Base-by-base conservation (phyloP, 306 rosid species). In the Cicer yamashitae region DNA sequence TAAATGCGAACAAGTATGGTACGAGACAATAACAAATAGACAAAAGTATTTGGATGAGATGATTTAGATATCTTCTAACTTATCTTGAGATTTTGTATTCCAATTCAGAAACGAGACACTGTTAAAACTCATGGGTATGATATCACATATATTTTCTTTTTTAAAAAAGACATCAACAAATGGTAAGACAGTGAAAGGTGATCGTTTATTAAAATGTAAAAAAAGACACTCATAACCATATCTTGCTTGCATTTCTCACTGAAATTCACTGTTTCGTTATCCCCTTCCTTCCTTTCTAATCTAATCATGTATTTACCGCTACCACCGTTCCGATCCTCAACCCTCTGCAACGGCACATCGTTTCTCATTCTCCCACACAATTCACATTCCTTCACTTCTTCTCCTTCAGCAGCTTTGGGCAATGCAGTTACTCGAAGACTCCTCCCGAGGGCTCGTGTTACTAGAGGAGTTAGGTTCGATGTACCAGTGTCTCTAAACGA, bases 401-500 rank as follows among this genome's bases (percentile, higher is more conserved):
- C 73, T 13, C 50, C 52, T 10, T 61, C 69, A 11, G 34, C 75
- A 0, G 1, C 63, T 4, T 58, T 47, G 63, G 25, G 18, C 17
- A 13, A 8, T 1, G 43, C 53, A 45, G 45, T 38, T 30, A 7
- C 10, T 37, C 58, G 69, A 46, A 47, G 34, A 13, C 5, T 60
- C 13, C 67, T 53, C 47, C 25, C 12, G 5, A 73, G 59, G 17
- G 43, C 52, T 40, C 51, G 75, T 57, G 70, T 68, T 30, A 10
- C 67, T 7, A 82, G 81, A 45, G 86, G 80, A 71, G 82, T 77
- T 58, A 82, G 52, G 68, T 66, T 73, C 25, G 82, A 87, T 45
- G 88, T 78, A 0, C 81, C 88, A 2, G 37, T 68, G 3, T 72
- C 86, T 5, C 50, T 74, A 30, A 54, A 57, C 25, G 78, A 40